Percentiles rank a stretch among this genome's conserved stretches.
Conservation (phyloP, 2,329 filamentous ascomycete species). For the Exophiala sp. region DNA sequence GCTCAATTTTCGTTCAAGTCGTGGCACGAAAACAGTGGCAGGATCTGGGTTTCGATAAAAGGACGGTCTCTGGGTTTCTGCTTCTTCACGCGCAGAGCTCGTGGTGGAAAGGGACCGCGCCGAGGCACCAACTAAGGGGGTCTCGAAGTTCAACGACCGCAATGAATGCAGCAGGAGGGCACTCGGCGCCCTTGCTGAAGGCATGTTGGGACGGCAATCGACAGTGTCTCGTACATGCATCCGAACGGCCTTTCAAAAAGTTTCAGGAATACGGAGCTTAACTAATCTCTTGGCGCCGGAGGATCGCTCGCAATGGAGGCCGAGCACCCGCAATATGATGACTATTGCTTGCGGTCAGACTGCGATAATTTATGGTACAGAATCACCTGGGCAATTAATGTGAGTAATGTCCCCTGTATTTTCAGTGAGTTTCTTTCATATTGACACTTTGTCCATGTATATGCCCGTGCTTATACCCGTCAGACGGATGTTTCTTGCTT, state of each 20-base stretch:
- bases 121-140: neutral
- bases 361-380: no score
- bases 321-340: no score
- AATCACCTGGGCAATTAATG: no score
- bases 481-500: no score
- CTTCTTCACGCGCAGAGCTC: constrained; percentile 28
- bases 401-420: no score
- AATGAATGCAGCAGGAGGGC: constrained; percentile 25
- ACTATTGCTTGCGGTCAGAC: no score
- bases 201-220: constrained; percentile 13
- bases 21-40: constrained; percentile 61
- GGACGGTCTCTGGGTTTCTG: constrained; percentile 35
- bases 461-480: no score
- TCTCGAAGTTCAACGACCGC: constrained; percentile 15
- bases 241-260: neutral
- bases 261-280: neutral
- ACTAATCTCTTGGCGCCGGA: neutral
- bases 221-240: neutral
- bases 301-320: neutral
- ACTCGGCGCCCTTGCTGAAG: constrained; percentile 26
- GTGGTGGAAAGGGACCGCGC: constrained; percentile 17
- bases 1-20: constrained; percentile 66
- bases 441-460: no score
- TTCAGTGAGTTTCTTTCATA: no score
- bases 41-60: constrained; percentile 55